Base-by-base conservation (phyloP, 257 asterid species). In the Leonotis leonurus region DNA sequence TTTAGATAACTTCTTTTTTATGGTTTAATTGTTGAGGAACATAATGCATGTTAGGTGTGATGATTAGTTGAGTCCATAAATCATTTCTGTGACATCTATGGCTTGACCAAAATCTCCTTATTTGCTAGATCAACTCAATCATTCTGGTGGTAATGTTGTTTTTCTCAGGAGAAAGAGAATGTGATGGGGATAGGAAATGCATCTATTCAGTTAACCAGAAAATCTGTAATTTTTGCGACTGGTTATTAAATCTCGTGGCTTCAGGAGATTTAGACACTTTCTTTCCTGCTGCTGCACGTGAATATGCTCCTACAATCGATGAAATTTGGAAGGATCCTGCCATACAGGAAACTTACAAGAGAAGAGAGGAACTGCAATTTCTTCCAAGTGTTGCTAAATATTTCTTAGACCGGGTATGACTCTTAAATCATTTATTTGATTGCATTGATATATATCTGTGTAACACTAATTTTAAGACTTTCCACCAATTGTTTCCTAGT, bases 271-370 rank as follows among this genome's bases (percentile, higher is more conserved):
- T 80, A 46, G 75, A 78, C 43, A 49, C 75, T 8, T 68, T 49
- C 53, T 75, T 80, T 57, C 90, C 90, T 39, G 78, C 82, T 49
- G 78, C 81, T 55, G 78, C 93, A 20, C 81, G 68, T 49, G 88
- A 85, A 55, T 67, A 82, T 64, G 90, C 88, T 57, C 74, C 86
- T 24, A 22, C 79, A 25, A 63, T 79, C 14, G 66, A 81, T 37
- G 94, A 81, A 55, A 69, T 85, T 49, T 88, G 96, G 96, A 81
- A 77, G 66, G 81, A 88, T 69, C 83, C 86, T 48, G 85, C 96
- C 55, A 73, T 88, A 68, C 96, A 85, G 65, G 84, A 81, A 72
- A 85, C 91, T 9, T 84, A 81, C 83, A 82, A 78, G 72, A 77
- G 90, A 72, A 65, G 69, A 67, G 71, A 71, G 43, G 91, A 85